Base-by-base conservation (phyloP, 2,329 filamentous ascomycete species). In the Alternaria dauci region DNA sequence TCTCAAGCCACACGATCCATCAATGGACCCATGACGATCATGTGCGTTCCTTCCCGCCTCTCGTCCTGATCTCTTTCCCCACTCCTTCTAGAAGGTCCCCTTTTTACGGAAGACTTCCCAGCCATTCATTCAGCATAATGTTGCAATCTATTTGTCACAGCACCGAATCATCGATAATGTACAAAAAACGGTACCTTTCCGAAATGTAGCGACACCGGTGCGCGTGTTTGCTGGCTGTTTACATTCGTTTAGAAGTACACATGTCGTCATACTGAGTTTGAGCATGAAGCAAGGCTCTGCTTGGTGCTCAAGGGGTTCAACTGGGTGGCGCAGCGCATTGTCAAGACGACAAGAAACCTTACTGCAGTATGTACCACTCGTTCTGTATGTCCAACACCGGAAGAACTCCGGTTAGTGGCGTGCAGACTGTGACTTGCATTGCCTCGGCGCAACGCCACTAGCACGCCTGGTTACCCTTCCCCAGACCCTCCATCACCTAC, bases 71-170 rank as follows among this genome's bases (percentile, higher is more conserved):
- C 32, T 34, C 52, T 25, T 34, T 39, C 52, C 39, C 52, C 52
- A 55, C 52, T 48, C 43, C 52, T 55, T 55, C 52, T 55, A 44
- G 52, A 55, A 55, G 42, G n/a, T 39, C 42, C 25, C 43, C 42
- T 39, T 32, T 55, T 48, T 55, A 3, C 42, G 52, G 52, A 38
- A 32, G 30, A 34, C 23, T 38, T 54, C 41, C n/a, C 41, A 26
- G 30, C 30, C 51, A 30, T 28, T 30, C 39, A 53, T 43, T 41
- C 26, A 16, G 32, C 28, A 48, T 32, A 20, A 14, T 48, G 18
- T 36, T 34, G 16, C 46, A 48, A 32, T 12, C n/a, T 9, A 36
- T 48, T 48, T 36, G 46, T 48, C 46, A 48, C 46, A n/a, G 23
- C 12, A 23, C 41, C 8, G 16, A 23, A 48, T 32, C 46, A 34